Conservation (phyloP, 352 stramenopile genomes). For the Thalassiosira exigua region DNA sequence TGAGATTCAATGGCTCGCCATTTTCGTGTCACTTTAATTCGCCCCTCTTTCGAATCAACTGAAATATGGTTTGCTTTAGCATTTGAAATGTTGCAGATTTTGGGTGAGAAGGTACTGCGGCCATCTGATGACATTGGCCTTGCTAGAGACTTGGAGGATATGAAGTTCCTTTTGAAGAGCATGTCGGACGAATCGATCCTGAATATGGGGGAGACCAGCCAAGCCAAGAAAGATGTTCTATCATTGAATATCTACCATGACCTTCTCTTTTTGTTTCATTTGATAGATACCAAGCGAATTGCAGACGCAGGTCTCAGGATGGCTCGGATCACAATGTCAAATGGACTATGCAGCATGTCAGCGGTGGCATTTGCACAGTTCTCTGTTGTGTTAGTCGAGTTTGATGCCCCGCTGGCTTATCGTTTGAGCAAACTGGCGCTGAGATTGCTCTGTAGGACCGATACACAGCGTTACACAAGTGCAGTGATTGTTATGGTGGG, state of each 20-base stretch:
- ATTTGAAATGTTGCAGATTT: too few species aligned
- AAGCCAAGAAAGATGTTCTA: not conserved
- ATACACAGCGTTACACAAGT: not conserved
- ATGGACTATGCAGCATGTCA: slow-evolving; percentile 9
- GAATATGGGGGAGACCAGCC: not conserved
- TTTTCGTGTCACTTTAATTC: too few species aligned
- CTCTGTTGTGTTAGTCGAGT: not conserved
- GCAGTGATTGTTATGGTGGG: not conserved
- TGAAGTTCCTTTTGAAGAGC: not conserved
- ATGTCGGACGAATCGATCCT: not conserved
- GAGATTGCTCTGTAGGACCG: not conserved
- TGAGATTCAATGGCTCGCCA: too few species aligned
- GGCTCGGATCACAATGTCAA: slow-evolving; percentile 11
- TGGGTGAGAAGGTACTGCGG: too few species aligned
- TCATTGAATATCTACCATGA: not conserved
- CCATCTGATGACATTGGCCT: too few species aligned
- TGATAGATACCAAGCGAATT: not conserved
- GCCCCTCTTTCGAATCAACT: too few species aligned
- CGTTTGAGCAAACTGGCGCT: not conserved
- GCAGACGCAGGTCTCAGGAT: not conserved
- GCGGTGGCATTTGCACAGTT: slow-evolving; percentile 21
- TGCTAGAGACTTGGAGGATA: too few species aligned
- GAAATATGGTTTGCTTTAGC: too few species aligned
- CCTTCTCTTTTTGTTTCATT: not conserved
- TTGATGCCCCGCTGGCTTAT: not conserved